phyloP scores from a whole-genome alignment of 805 yeast species.

The Komagataella pastoris region DNA sequence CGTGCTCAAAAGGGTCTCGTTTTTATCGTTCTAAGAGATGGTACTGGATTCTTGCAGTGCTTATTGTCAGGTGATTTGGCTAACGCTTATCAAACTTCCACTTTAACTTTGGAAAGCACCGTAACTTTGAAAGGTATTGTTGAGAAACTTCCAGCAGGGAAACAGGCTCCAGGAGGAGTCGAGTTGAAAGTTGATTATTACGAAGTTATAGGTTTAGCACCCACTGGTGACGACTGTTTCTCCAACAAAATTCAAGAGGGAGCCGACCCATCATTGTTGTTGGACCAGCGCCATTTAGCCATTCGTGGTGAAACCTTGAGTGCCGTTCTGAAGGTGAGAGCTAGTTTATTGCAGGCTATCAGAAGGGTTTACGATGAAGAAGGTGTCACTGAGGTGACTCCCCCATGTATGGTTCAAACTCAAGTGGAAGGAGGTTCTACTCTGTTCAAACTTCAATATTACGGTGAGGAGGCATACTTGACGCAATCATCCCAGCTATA shows the following conservation, averaged over 20 bases:
- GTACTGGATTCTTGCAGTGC: conserved; percentile 81
- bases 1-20: conserved; percentile 87
- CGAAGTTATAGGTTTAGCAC: conserved; percentile 84
- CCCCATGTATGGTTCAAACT: conserved; percentile 99
- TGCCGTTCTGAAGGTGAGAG: conserved; percentile 91
- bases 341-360: conserved; percentile 56
- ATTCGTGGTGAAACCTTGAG: conserved; percentile 91
- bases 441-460: conserved; percentile 81
- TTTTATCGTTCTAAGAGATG: conserved; percentile 89
- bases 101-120: conserved; percentile 82
- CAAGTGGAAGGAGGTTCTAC: conserved; percentile 99
- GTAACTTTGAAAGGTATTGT: conserved; percentile 71
- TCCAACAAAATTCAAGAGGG: conserved; percentile 89
- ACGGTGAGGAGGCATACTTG: conserved; percentile 92
- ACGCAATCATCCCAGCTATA: conserved; percentile 97
- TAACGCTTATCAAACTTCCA: conserved; percentile 71
- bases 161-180: conserved; percentile 94
- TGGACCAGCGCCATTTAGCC: conserved; percentile 94
- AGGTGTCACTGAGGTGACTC: conserved; percentile 80
- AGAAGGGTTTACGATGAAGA: conserved; percentile 71
- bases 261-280: conserved; percentile 83
- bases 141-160: conserved; percentile 84
- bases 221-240: conserved; percentile 90
- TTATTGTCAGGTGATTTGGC: conserved; percentile 88
- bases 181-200: conserved; percentile 88